A percentile compares a stretch with the other conserved stretches of the same genome.
These are phyloP conservation scores for Aegle marmelos DNA, from an alignment of 345 rosid species.

Conservation along the genomic window DNA sequence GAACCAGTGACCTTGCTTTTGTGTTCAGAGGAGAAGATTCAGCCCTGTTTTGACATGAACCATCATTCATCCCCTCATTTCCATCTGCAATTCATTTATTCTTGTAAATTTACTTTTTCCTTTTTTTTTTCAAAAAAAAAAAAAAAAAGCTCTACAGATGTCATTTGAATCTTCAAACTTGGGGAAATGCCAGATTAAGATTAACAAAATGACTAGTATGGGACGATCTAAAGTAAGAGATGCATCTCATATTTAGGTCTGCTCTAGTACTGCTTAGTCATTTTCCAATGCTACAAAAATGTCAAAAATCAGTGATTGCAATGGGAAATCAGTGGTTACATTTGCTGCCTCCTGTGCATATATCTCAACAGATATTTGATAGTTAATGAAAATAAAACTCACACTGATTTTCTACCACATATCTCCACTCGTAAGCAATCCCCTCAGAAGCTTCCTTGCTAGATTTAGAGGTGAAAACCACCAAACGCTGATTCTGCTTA, in stretches of 20 bases:
- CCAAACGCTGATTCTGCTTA: constrained; percentile 68
- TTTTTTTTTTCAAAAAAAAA: neutral
- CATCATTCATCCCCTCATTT: constrained; percentile 62
- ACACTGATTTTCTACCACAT: constrained; percentile 90
- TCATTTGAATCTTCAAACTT: neutral
- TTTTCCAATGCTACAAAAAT: neutral
- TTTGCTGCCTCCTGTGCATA: neutral
- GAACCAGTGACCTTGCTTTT: constrained; percentile 51
- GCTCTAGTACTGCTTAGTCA: neutral
- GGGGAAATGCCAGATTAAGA: neutral
- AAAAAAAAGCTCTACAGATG: neutral
- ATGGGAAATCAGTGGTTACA: neutral
- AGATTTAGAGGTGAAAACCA: constrained; percentile 79
- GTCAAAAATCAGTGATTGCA: neutral
- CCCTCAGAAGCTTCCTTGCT: constrained; percentile 85
- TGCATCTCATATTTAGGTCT: neutral
- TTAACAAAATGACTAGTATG: neutral
- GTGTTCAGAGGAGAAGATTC: constrained; percentile 75
- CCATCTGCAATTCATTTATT: constrained; percentile 59
- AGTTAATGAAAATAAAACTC: constrained; percentile 19
- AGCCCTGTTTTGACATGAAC: constrained; percentile 61
- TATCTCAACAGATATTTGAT: neutral
- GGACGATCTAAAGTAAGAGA: neutral
- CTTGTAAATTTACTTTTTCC: neutral
- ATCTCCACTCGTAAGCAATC: constrained; percentile 83